These are phyloP conservation scores for Podaxis pistillaris DNA, from an alignment of 768 basidiomycete species.

Conservation along the genomic window DNA sequence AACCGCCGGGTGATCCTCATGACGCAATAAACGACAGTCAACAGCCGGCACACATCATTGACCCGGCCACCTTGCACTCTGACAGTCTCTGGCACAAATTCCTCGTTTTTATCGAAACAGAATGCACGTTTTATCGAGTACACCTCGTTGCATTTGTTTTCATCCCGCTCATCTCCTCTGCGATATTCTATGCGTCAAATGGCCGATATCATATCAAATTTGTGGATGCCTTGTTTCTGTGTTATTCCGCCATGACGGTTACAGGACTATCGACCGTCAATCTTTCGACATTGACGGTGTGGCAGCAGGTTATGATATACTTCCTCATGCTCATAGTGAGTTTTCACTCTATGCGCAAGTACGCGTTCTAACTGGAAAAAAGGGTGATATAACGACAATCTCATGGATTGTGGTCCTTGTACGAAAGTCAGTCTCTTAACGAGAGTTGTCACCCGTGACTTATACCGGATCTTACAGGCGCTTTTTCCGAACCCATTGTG, in stretches of 20 bases:
- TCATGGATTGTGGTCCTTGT: constrained; percentile 69
- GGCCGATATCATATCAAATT: constrained; percentile 48
- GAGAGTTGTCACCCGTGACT: background rate
- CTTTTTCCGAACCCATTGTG: constrained; percentile 42
- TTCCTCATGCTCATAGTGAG: constrained; percentile 51
- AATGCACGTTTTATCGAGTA: constrained; percentile 50
- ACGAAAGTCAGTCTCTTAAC: constrained; percentile 40
- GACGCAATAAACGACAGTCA: background rate
- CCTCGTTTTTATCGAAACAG: background rate
- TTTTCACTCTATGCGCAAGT: background rate
- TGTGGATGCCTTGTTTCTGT: constrained; percentile 60
- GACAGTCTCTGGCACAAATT: background rate
- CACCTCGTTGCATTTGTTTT: constrained; percentile 51
- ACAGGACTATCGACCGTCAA: constrained; percentile 49
- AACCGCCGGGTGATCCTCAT: background rate
- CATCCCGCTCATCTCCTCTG: constrained; percentile 58
- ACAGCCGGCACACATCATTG: background rate
- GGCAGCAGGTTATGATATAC: constrained; percentile 51
- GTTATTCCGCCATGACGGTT: constrained; percentile 56
- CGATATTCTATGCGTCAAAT: constrained; percentile 66
- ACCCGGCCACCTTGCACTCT: background rate
- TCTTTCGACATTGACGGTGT: constrained; percentile 44
- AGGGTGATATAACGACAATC: constrained; percentile 50
- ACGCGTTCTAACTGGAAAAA: background rate
- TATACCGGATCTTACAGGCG: constrained; percentile 26